A percentile compares a stretch with the other conserved stretches of the same genome.
Conservation (phyloP, 2,329 filamentous ascomycete species). For the Fusarium liriodendri region DNA sequence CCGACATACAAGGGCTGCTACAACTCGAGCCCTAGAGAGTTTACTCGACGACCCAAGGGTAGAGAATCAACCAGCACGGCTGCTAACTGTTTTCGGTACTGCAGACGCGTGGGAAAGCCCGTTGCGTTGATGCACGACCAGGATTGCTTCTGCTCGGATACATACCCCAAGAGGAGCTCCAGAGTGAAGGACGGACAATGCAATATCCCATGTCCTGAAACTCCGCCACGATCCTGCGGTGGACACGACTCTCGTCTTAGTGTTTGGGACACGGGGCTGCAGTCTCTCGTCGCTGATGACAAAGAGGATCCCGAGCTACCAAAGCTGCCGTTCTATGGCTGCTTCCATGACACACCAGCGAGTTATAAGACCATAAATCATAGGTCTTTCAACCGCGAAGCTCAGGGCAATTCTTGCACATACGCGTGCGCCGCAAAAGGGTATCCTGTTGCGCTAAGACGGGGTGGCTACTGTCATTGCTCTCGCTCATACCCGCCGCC, state of each 20-base stretch:
- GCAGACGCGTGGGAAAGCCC: background rate
- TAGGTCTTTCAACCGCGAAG: background rate
- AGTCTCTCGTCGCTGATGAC: background rate
- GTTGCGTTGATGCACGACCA: background rate
- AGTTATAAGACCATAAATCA: background rate
- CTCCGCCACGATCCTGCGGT: background rate
- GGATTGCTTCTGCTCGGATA: conserved; percentile 4
- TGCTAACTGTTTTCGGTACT: background rate
- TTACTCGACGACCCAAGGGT: too few relatives aligned
- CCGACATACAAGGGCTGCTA: conserved; percentile 14
- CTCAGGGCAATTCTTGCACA: background rate
- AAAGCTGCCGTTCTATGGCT: background rate
- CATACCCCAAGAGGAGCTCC: background rate
- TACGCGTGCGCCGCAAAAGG: background rate
- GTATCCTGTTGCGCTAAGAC: background rate
- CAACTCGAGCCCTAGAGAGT: background rate
- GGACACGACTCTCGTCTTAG: background rate
- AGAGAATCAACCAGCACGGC: background rate
- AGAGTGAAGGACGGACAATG: background rate
- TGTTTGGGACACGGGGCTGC: background rate
- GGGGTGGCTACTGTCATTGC: background rate
- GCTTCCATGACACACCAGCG: background rate
- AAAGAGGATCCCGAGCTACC: background rate
- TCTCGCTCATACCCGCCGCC: background rate
- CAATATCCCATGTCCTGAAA: background rate